These are phyloP conservation scores for Chaetomium strumarium DNA, from an alignment of 2,329 filamentous ascomycete species.

Conservation along the genomic window DNA sequence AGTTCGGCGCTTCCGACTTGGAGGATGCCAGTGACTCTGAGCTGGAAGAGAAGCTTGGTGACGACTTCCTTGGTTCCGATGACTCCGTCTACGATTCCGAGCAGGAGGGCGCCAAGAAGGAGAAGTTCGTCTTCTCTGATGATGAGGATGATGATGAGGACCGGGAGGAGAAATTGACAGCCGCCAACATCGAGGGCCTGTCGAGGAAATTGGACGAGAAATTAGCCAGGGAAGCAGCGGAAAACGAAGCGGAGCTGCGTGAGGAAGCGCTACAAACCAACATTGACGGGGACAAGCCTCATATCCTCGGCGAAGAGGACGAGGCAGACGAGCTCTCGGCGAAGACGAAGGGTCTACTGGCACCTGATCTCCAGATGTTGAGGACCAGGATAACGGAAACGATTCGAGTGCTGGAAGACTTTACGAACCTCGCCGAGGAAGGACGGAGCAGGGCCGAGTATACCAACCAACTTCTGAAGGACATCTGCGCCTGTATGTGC, in stretches of 20 bases:
- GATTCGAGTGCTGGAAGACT: constrained; percentile 84
- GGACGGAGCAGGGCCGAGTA: constrained; percentile 84
- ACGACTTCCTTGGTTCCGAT: constrained; percentile 57
- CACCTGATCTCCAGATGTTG: constrained; percentile 84
- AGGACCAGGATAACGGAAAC: constrained; percentile 88
- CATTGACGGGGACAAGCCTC: constrained; percentile 70
- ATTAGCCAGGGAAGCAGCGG: constrained; percentile 69
- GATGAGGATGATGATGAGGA: constrained; percentile 91
- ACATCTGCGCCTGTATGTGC: constrained; percentile 69
- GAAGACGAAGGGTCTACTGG: constrained; percentile 60
- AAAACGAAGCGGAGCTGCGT: constrained; percentile 78
- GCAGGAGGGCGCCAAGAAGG: constrained; percentile 48
- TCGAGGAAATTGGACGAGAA: constrained; percentile 78
- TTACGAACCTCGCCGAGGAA: constrained; percentile 72
- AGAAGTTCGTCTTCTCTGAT: constrained; percentile 80
- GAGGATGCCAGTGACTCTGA: constrained; percentile 43
- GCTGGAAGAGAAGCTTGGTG: constrained; percentile 42
- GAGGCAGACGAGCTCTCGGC: constrained; percentile 55
- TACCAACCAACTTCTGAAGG: constrained; percentile 76
- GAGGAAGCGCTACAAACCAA: constrained; percentile 88
- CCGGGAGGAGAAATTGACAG: constrained; percentile 83
- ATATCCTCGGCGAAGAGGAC: constrained; percentile 55
- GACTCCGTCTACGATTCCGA: constrained; percentile 68
- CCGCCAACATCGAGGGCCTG: constrained; percentile 91
- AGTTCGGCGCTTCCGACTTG: constrained; percentile 39